A percentile compares a stretch with the other conserved stretches of the same genome.
phyloP scores from a whole-genome alignment of 2,329 filamentous ascomycete genomes.

The Trichoderma simmonsii region DNA sequence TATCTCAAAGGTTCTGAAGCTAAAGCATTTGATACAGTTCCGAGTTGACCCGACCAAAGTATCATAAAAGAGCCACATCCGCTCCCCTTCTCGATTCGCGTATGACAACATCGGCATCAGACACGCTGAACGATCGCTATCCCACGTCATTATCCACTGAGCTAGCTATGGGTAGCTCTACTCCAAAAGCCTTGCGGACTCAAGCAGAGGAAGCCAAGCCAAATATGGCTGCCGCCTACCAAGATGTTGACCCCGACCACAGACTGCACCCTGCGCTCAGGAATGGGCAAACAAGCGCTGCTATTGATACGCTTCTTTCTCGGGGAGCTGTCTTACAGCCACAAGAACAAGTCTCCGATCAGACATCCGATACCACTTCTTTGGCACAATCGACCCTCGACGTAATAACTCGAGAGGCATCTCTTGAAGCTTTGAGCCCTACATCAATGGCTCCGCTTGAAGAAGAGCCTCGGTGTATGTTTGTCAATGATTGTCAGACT shows the following conservation, averaged over 20 bases:
- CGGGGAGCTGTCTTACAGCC: not conserved
- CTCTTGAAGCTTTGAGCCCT: not conserved
- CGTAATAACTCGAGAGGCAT: not conserved
- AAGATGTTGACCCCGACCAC: not conserved
- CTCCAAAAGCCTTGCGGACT: not conserved
- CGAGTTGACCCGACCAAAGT: not conserved
- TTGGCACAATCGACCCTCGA: not conserved
- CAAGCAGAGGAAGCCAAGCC: not conserved
- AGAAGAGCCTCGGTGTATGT: conserved; percentile 46
- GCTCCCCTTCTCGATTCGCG: conserved; percentile 43
- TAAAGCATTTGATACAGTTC: not conserved
- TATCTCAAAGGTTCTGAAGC: not conserved
- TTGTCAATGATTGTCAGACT: conserved; percentile 55
- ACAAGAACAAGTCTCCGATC: not conserved
- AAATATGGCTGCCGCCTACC: not conserved
- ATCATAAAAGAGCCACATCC: conserved; percentile 49
- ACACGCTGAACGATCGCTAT: conserved; percentile 16
- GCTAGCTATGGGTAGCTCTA: conserved; percentile 17
- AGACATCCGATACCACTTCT: not conserved
- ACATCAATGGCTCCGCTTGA: not conserved
- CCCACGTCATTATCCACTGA: conserved; percentile 23
- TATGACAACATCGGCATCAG: conserved; percentile 6
- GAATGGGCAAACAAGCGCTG: not conserved
- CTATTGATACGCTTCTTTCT: not conserved
- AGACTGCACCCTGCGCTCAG: not conserved